A percentile compares a stretch with the other conserved stretches of the same genome.
phyloP scores from a whole-genome alignment of 495 filamentous ascomycete species.

The Tuber calosporum region DNA sequence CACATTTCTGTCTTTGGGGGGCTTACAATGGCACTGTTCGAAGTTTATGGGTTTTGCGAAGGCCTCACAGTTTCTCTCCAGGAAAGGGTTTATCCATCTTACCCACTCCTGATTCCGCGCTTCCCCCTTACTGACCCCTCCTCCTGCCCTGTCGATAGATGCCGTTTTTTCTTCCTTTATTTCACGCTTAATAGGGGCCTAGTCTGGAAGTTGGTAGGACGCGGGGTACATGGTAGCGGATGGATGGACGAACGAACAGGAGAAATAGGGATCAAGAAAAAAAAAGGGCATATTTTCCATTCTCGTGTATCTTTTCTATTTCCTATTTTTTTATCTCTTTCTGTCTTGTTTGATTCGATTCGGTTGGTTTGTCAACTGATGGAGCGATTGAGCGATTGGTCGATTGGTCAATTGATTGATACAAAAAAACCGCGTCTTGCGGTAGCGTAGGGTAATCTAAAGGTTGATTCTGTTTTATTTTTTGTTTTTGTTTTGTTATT shows the following conservation, averaged over 20 bases:
- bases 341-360: neutral
- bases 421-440: conserved; percentile 24
- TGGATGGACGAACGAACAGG: neutral
- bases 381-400: neutral
- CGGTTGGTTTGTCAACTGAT: neutral
- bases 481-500: neutral
- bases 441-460: conserved; percentile 10
- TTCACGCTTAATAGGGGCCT: neutral
- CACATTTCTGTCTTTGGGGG: neutral
- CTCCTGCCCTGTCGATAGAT: neutral
- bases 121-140: neutral
- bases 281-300: conserved; percentile 3
- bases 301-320: conserved; percentile 9
- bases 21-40: neutral
- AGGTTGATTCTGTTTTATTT: neutral
- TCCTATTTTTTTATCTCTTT: neutral
- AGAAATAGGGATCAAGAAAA: neutral
- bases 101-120: neutral
- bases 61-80: neutral
- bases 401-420: neutral
- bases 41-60: neutral
- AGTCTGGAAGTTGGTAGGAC: neutral
- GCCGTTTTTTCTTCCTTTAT: neutral
- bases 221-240: neutral
- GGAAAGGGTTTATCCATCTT: neutral